A percentile compares a stretch with the other conserved stretches of the same genome.
These are phyloP conservation scores for Lichenothelia convexa DNA, from an alignment of 495 filamentous ascomycete species.

Conservation along the genomic window DNA sequence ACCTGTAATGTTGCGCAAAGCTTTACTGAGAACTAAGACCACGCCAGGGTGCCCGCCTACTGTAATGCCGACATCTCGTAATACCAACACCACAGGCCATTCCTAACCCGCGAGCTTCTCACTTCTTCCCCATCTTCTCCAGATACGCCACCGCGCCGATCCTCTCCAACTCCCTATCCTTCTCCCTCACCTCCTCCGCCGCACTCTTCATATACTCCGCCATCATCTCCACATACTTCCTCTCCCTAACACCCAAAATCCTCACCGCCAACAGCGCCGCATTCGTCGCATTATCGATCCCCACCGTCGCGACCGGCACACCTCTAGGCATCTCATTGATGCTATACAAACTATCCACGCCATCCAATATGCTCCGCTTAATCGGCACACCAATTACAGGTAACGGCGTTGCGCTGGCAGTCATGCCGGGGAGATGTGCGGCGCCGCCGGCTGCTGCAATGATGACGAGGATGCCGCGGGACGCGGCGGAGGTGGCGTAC, in stretches of 20 bases:
- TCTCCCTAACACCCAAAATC: constrained; percentile 55
- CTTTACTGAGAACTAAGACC: too few relatives aligned
- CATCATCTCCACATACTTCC: constrained; percentile 46
- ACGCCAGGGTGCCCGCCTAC: too few relatives aligned
- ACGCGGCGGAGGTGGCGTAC: constrained; percentile 50
- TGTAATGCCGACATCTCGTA: too few relatives aligned
- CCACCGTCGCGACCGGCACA: constrained; percentile 74
- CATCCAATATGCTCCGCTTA: constrained; percentile 69
- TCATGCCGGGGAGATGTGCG: constrained; percentile 85
- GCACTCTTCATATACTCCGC: constrained; percentile 44
- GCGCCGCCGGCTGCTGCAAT: constrained; percentile 91
- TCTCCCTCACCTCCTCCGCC: constrained; percentile 45
- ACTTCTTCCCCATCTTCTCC: constrained; percentile 28
- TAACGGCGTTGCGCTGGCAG: constrained; percentile 65
- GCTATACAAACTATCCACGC: constrained; percentile 72
- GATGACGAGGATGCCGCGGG: constrained; percentile 64
- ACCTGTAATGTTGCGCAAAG: too few relatives aligned
- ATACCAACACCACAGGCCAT: too few relatives aligned
- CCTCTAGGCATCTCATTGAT: constrained; percentile 79
- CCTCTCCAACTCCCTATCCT: constrained; percentile 45
- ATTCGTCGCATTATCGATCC: constrained; percentile 86
- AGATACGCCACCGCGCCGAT: constrained; percentile 56
- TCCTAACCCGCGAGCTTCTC: too few relatives aligned
- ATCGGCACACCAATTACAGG: constrained; percentile 90
- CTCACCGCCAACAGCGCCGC: constrained; percentile 76